Conservation (phyloP, 257 asterid species). For the Coffea eugenioides region DNA sequence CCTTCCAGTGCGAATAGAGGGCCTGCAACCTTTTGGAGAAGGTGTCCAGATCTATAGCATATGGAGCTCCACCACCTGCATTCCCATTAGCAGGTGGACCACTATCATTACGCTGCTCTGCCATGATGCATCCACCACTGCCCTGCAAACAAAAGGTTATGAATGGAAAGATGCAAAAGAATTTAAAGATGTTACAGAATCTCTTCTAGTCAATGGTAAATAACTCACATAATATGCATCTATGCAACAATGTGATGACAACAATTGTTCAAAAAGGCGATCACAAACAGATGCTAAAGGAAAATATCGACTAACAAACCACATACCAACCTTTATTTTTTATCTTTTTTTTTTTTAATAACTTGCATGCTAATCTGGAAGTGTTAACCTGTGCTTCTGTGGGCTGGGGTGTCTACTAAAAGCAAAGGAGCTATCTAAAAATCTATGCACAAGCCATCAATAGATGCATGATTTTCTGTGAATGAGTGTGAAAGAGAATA, state of each 20-base stretch:
- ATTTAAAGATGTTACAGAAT: not conserved
- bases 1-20: constrained; percentile 55
- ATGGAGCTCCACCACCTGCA: constrained; percentile 34
- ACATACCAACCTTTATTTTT: not conserved
- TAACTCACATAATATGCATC: not conserved
- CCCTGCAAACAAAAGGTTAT: constrained; percentile 1
- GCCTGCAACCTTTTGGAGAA: constrained; percentile 47
- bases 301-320: not conserved
- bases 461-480: not conserved
- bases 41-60: constrained; percentile 41
- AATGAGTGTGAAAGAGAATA: not conserved
- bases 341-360: not conserved
- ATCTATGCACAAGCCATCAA: not conserved
- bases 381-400: not conserved
- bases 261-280: not conserved
- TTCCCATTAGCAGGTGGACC: constrained; percentile 38
- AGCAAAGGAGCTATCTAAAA: not conserved
- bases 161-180: constrained; percentile 3
- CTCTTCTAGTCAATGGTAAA: not conserved
- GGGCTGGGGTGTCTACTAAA: not conserved
- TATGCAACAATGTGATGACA: no score
- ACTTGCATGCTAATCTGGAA: not conserved
- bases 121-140: constrained; percentile 34
- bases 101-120: constrained; percentile 37
- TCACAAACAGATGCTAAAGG: not conserved